Conservation (phyloP, 2,329 filamentous ascomycete genomes). For the Talaromyces verruculosus region DNA sequence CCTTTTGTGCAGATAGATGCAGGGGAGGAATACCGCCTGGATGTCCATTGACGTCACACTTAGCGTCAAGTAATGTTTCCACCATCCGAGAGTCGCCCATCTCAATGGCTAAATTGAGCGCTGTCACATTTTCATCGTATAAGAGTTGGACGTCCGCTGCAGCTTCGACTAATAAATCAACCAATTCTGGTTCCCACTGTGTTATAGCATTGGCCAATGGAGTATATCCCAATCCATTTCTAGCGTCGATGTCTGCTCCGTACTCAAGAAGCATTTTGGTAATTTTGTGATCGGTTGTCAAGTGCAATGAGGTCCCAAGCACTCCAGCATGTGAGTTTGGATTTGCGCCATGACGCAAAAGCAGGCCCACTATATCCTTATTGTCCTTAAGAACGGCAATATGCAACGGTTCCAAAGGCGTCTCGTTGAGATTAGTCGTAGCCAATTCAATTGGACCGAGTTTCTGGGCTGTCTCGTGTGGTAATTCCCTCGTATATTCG, state of each 20-base stretch:
- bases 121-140: too few relatives aligned
- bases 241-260: not conserved
- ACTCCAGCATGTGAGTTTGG: not conserved
- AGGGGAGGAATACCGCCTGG: not conserved
- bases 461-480: too few relatives aligned
- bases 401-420: not conserved
- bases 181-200: not conserved
- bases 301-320: not conserved
- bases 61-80: not conserved
- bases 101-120: not conserved
- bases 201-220: not conserved
- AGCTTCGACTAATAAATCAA: not conserved
- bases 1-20: not conserved
- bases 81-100: not conserved
- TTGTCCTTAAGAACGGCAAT: not conserved
- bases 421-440: too few relatives aligned
- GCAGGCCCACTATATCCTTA: not conserved
- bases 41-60: not conserved
- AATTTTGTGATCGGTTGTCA: not conserved
- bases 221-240: not conserved
- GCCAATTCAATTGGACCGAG: too few relatives aligned
- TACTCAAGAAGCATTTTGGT: not conserved
- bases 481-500: too few relatives aligned
- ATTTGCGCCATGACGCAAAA: not conserved
- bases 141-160: not conserved